These are phyloP conservation scores for Alternaria sp. DNA, from an alignment of 2,329 filamentous ascomycete genomes.

Conservation along the genomic window DNA sequence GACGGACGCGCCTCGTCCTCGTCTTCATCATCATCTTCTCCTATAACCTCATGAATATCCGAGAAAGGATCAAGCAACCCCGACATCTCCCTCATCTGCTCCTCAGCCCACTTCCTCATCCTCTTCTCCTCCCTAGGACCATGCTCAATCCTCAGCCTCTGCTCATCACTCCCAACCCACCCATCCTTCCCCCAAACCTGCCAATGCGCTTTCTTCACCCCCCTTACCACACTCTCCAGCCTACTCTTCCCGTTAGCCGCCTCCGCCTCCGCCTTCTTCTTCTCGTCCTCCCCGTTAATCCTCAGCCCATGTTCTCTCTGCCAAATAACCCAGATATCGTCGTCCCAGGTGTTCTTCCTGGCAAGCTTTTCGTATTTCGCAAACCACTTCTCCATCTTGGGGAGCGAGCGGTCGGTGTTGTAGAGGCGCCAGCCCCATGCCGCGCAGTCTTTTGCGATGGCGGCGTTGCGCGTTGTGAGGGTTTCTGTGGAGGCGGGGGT, in stretches of 20 bases:
- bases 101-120: neutral
- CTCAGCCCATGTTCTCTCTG: conserved; percentile 3
- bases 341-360: neutral
- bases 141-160: neutral
- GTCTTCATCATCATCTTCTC: neutral
- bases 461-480: neutral
- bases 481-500: neutral
- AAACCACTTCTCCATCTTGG: neutral
- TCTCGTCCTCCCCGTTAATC: neutral
- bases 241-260: neutral
- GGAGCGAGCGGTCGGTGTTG: neutral
- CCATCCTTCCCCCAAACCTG: neutral
- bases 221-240: neutral
- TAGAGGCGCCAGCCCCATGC: conserved; percentile 7
- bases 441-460: conserved; percentile 1
- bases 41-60: neutral
- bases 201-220: neutral
- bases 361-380: neutral
- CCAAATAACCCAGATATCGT: conserved; percentile 9
- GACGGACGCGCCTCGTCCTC: neutral
- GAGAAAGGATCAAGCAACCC: neutral
- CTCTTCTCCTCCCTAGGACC: neutral
- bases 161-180: neutral
- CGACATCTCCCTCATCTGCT: neutral
- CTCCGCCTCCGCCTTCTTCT: neutral